Evolutionary conservation across 352 stramenopile species (phyloP).

Genomic region (Globisporangium nodosum): DNA sequence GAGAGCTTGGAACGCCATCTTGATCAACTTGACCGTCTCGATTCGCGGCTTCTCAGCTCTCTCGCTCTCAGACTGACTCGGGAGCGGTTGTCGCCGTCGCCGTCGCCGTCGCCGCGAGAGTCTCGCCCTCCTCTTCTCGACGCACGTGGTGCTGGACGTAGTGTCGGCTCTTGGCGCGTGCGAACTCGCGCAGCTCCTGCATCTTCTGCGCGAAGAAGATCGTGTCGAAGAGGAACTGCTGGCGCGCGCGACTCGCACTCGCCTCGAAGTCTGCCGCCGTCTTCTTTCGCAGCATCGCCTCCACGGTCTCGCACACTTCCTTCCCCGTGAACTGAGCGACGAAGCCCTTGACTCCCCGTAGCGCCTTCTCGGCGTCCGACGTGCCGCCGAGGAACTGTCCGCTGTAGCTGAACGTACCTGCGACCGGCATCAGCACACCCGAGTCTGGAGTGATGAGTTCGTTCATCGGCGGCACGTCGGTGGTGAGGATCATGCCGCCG

Average conservation of each 20-base stretch:
- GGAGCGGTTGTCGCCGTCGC: too few relatives aligned
- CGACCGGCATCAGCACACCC: conserved; percentile 31
- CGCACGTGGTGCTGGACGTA: too few relatives aligned
- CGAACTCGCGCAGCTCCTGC: conserved; percentile 33
- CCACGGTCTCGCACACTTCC: conserved; percentile 40
- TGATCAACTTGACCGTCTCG: too few relatives aligned
- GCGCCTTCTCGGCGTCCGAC: conserved; percentile 21
- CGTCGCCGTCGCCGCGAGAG: too few relatives aligned
- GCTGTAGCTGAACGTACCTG: conserved; percentile 6
- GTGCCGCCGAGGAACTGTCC: conserved; percentile 30
- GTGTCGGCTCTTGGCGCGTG: conserved; percentile 16
- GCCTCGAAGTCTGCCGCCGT: conserved; percentile 23
- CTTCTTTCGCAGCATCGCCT: conserved; percentile 26
- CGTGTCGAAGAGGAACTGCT: conserved; percentile 61
- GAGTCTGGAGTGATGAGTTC: conserved; percentile 34
- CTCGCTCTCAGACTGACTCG: too few relatives aligned
- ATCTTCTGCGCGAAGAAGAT: conserved; percentile 60
- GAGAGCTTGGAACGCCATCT: too few relatives aligned
- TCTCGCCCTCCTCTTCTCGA: too few relatives aligned
- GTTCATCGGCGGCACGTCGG: conserved; percentile 54
- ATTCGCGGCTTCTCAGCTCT: too few relatives aligned
- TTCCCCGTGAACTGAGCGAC: conserved; percentile 28
- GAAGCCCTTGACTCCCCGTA: conserved; percentile 33
- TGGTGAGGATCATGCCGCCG: conserved; percentile 42
- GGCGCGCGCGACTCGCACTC: conserved; percentile 27